Conservation (phyloP, 257 asterid genomes). For the Lycium ferocissimum region DNA sequence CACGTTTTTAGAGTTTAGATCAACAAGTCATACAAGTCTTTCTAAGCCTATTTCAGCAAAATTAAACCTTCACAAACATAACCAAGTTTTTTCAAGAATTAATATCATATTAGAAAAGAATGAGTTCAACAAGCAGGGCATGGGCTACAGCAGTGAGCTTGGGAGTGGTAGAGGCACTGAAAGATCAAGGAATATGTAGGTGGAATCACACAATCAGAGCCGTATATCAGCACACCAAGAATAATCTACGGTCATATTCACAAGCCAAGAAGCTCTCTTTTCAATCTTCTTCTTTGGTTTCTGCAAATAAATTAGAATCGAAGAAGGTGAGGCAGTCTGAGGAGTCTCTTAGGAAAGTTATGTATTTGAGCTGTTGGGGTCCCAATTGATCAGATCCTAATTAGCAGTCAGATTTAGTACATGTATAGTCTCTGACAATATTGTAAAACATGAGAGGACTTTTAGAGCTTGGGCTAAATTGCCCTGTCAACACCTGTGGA, state of each 20-base stretch:
- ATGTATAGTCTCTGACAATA: neutral
- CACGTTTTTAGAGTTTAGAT: neutral
- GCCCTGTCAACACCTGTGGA: neutral
- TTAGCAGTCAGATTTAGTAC: neutral
- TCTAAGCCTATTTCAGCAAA: neutral
- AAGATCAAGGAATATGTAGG: constrained; percentile 42
- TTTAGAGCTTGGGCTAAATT: neutral
- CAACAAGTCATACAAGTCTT: neutral
- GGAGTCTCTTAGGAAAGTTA: constrained; percentile 42
- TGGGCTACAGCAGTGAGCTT: constrained; percentile 39
- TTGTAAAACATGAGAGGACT: neutral
- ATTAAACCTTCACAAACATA: no score
- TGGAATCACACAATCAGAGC: constrained; percentile 38
- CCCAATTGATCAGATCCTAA: constrained; percentile 28
- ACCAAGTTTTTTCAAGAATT: neutral
- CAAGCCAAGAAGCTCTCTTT: constrained; percentile 33
- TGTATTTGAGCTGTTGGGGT: constrained; percentile 50
- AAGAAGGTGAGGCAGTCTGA: constrained; percentile 21
- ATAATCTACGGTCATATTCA: constrained; percentile 29
- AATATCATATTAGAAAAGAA: constrained; percentile 14
- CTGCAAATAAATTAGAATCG: neutral
- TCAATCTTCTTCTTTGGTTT: constrained; percentile 26
- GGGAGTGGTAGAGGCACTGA: constrained; percentile 38
- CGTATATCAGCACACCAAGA: constrained; percentile 32
- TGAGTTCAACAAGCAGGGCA: constrained; percentile 41